Base-by-base conservation (phyloP, 495 filamentous ascomycete species). In the Neurospora africana region DNA sequence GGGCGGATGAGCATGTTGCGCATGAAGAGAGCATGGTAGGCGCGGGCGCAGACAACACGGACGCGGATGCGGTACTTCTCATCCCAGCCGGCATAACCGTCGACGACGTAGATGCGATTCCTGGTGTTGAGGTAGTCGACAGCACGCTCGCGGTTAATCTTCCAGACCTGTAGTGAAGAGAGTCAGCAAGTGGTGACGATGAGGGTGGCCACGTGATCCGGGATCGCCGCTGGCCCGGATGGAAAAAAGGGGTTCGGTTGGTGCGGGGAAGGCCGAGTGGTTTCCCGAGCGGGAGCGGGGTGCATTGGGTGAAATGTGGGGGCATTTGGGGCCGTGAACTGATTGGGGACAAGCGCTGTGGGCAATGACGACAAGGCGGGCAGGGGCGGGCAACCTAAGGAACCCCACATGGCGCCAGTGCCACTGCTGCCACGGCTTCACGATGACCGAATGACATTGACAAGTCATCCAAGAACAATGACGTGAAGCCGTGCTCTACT, bases 21-120 rank as follows among this genome's bases (percentile, higher is more conserved):
- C 95, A 99, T 99, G 92, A 99, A 99, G 73, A 99, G 89, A 75
- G 95, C 95, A 88, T 99, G 95, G 88, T 99, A 99, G 83, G 95
- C 95, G 81, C 95, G 92, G 74, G 95, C 95, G 84, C 95, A 99
- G 81, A 99, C 93, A 74, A 99, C 95, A 76, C 95, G 96, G 78
- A 99, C 95, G 77, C 90, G 92, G 86, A 99, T 98, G 72, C 94
- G 88, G 88, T 99, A 99, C 79, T 95, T 93, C 87, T 96, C 91
- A 77, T 99, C 95, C 95, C 95, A 99, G 77, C 95, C 95, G 73
- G 95, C 95, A 81, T 90, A 99, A 74, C 95, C 95, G 84, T 99
- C 95, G 73, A 99, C 85, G 73, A 99, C 95, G 83, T 99, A 99
- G 85, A 99, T 99, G 78, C 95, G 92, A 81, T 97, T 97, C 77